phyloP scores from a whole-genome alignment of 2,329 filamentous ascomycete genomes.

The Fusarium anguioides region DNA sequence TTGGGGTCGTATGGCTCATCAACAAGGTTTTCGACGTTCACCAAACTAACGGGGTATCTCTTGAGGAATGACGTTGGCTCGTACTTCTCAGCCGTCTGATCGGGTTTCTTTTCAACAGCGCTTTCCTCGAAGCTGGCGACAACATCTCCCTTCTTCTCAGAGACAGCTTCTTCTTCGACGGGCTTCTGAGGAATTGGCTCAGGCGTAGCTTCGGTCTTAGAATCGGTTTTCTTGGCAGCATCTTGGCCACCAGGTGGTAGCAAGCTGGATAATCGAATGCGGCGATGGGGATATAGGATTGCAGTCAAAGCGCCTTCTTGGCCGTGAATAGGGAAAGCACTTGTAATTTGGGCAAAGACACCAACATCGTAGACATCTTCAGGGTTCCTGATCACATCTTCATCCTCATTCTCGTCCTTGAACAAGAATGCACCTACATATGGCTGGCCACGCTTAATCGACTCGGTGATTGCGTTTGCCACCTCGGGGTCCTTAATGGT shows the following conservation, averaged over 20 bases:
- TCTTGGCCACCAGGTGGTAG: conserved; percentile 73
- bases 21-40: conserved; percentile 91
- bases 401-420: conserved; percentile 94
- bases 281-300: conserved; percentile 93
- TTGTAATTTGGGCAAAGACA: conserved; percentile 97
- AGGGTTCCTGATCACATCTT: conserved; percentile 89
- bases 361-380: conserved; percentile 96
- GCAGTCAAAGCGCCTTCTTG: conserved; percentile 89
- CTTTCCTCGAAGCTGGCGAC: conserved; percentile 97
- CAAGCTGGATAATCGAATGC: conserved; percentile 89
- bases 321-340: conserved; percentile 89
- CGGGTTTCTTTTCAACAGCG: conserved; percentile 69
- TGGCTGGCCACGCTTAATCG: conserved; percentile 95
- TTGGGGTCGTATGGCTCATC: conserved; percentile 93
- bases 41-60: conserved; percentile 91
- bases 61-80: conserved; percentile 92
- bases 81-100: conserved; percentile 67
- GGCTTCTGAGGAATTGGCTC: conserved; percentile 69
- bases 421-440: conserved; percentile 97
- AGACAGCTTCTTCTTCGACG: conserved; percentile 61
- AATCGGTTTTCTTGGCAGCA: conserved; percentile 61
- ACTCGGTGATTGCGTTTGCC: conserved; percentile 90
- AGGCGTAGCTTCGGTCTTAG: conserved; percentile 62
- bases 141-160: conserved; percentile 88
- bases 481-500: conserved; percentile 95